These are phyloP conservation scores for Cytospora chrysosperma DNA, from an alignment of 2,329 filamentous ascomycete genomes.

Conservation along the genomic window DNA sequence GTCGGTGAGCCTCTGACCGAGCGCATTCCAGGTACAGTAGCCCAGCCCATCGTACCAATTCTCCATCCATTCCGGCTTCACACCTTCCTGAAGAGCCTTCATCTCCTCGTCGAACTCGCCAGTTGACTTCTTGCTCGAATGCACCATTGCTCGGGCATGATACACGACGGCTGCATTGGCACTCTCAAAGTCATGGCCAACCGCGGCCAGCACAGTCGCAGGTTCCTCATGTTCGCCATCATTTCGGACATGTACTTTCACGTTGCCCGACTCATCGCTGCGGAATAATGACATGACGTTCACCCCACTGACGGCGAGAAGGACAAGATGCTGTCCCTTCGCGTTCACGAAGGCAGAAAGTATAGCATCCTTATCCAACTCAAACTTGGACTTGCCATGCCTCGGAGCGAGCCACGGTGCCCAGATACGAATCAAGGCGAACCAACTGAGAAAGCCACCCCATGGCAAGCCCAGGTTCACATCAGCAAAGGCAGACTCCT, in stretches of 20 bases:
- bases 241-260: constrained; percentile 70
- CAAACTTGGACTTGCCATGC: constrained; percentile 68
- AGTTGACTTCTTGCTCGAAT: constrained; percentile 42
- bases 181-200: constrained; percentile 70
- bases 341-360: constrained; percentile 73
- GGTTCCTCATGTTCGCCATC: constrained; percentile 59
- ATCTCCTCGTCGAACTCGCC: constrained; percentile 47
- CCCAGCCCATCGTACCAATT: constrained; percentile 91
- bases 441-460: constrained; percentile 63
- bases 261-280: constrained; percentile 61
- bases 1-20: constrained; percentile 81
- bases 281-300: constrained; percentile 68
- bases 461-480: constrained; percentile 64
- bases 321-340: constrained; percentile 71
- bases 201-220: constrained; percentile 66
- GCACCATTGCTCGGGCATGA: constrained; percentile 70
- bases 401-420: constrained; percentile 85
- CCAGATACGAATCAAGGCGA: constrained; percentile 77
- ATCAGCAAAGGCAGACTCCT: constrained; percentile 56
- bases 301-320: constrained; percentile 75
- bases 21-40: constrained; percentile 95
- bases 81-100: constrained; percentile 44
- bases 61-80: constrained; percentile 69
- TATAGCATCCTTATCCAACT: constrained; percentile 74
- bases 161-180: constrained; percentile 83